phyloP scores from a whole-genome alignment of 2,329 filamentous ascomycete species.

The Hymenoscyphus fructigenus region DNA sequence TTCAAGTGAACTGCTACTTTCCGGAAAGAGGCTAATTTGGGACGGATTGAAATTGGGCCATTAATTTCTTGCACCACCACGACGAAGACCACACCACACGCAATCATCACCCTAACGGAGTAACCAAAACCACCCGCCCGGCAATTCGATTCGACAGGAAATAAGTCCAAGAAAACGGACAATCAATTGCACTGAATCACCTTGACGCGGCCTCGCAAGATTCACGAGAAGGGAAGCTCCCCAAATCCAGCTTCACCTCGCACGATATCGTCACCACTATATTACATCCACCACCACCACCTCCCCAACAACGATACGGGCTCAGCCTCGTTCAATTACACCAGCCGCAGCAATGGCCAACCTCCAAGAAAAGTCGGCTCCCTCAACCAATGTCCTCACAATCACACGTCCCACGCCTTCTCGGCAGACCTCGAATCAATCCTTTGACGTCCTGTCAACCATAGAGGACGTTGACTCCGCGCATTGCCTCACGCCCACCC shows the following conservation, averaged over 20 bases:
- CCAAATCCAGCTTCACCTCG: neutral
- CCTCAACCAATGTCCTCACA: constrained; percentile 18
- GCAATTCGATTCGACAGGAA: neutral
- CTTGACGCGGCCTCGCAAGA: neutral
- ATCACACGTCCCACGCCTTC: constrained; percentile 19
- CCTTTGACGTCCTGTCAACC: constrained; percentile 53
- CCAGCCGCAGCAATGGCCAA: constrained; percentile 11
- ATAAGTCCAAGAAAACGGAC: neutral
- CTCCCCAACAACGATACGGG: neutral
- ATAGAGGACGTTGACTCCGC: constrained; percentile 47
- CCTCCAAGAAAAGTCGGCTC: constrained; percentile 19
- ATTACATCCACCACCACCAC: neutral
- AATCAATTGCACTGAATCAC: neutral
- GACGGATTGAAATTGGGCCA: constrained; percentile 8
- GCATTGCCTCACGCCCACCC: constrained; percentile 17
- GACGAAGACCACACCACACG: neutral
- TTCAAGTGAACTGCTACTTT: too few relatives aligned
- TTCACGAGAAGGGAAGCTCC: neutral
- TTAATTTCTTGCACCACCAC: neutral
- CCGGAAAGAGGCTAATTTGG: constrained; percentile 4
- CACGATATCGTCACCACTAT: neutral
- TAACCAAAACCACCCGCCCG: neutral
- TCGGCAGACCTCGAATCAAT: constrained; percentile 20
- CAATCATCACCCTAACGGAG: neutral
- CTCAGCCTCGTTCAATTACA: constrained; percentile 1